phyloP scores from a whole-genome alignment of 805 yeast species.

The Myxozyma kluyveri region DNA sequence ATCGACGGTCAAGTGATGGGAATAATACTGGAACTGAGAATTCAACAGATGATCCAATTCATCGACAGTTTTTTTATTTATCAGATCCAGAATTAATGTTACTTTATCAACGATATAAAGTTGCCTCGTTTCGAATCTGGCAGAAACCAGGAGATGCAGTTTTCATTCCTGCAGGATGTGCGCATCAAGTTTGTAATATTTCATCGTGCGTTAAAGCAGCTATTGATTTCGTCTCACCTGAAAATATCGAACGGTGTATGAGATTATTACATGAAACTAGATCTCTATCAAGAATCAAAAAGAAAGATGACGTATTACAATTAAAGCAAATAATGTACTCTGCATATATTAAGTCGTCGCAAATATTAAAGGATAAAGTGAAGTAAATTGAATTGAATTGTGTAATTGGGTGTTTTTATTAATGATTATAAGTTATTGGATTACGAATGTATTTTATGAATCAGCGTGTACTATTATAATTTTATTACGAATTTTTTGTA shows the following conservation, averaged over 20 bases:
- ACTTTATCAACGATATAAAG: conserved; percentile 17
- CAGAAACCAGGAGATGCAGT: conserved; percentile 30
- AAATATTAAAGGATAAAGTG: not conserved
- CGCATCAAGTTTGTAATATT: conserved; percentile 27
- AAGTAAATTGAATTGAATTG: too few relatives aligned
- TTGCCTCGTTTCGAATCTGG: conserved; percentile 20
- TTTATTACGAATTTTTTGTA: too few relatives aligned
- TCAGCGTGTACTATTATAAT: too few relatives aligned
- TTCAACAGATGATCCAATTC: conserved; percentile 24
- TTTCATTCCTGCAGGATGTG: conserved; percentile 29
- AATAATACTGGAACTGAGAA: not conserved
- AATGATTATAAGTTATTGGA: too few relatives aligned
- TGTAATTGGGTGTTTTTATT: too few relatives aligned
- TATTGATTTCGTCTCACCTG: conserved; percentile 27
- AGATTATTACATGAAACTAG: conserved; percentile 17
- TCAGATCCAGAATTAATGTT: conserved; percentile 20
- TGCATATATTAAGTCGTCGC: conserved; percentile 17
- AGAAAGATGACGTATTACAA: conserved; percentile 25
- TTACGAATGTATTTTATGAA: too few relatives aligned
- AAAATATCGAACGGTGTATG: conserved; percentile 21
- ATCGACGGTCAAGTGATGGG: not conserved
- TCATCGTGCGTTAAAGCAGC: conserved; percentile 27
- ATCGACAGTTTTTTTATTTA: conserved; percentile 24
- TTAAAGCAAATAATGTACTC: conserved; percentile 19
- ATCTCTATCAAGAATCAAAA: conserved; percentile 15